Percentiles rank a stretch among this genome's conserved stretches.
phyloP scores from a whole-genome alignment of 2,329 filamentous ascomycete genomes.

The Phialophora verrucosa region DNA sequence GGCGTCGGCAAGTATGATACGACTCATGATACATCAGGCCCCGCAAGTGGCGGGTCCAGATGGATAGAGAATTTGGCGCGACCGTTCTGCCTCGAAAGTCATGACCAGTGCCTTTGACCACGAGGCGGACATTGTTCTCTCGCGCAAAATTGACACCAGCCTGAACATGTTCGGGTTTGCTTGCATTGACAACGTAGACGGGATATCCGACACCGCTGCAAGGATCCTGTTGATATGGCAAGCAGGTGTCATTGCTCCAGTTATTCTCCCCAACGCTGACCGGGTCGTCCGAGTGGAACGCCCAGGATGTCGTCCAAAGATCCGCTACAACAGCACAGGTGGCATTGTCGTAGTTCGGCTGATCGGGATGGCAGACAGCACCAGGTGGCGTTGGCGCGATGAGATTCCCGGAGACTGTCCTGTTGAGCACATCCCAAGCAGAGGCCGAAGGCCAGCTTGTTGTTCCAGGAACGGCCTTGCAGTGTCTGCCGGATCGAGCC shows the following conservation, averaged over 20 bases:
- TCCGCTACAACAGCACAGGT: conserved; percentile 1
- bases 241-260: conserved; percentile 5
- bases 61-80: conserved; percentile 33
- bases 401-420: conserved; percentile 1
- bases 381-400: conserved; percentile 6
- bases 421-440: conserved; percentile 4
- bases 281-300: conserved; percentile 10
- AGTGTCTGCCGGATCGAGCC: conserved; percentile 2
- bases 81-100: conserved; percentile 45
- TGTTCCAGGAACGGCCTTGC: conserved; percentile 6
- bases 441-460: conserved; percentile 8
- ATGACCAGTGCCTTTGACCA: conserved; percentile 63
- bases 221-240: conserved; percentile 5
- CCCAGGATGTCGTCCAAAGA: conserved; percentile 2
- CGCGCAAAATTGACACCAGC: conserved; percentile 47
- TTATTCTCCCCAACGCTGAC: conserved; percentile 8
- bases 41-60: conserved; percentile 7
- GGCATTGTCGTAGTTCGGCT: neutral
- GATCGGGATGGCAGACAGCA: conserved; percentile 10
- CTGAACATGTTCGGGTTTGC: conserved; percentile 44
- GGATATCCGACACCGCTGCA: conserved; percentile 19
- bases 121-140: conserved; percentile 47
- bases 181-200: conserved; percentile 46
- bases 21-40: conserved; percentile 6
- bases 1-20: neutral